These are phyloP conservation scores for Eutrema yunnanense DNA, from an alignment of 345 rosid genomes.

Conservation along the genomic window DNA sequence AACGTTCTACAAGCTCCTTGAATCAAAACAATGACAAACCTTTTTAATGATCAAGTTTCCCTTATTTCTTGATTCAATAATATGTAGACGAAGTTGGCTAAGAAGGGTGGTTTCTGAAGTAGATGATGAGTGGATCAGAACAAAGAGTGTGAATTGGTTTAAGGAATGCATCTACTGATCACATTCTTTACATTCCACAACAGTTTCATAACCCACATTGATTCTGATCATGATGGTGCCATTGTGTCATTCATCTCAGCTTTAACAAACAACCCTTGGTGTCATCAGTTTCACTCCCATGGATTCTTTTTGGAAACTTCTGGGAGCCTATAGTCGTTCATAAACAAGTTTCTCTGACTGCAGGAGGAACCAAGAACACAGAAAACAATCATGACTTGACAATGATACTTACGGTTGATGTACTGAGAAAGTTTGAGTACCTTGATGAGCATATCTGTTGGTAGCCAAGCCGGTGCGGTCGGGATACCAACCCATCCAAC, in stretches of 20 bases:
- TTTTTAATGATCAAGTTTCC: too few relatives aligned
- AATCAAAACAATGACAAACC: too few relatives aligned
- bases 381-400: neutral
- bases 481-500: conserved; percentile 93
- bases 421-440: conserved; percentile 24
- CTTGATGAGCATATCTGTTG: conserved; percentile 89
- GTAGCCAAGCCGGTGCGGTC: conserved; percentile 95
- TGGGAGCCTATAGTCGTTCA: conserved; percentile 48
- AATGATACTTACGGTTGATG: neutral
- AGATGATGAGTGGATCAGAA: neutral
- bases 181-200: neutral
- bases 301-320: neutral
- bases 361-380: conserved; percentile 4
- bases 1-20: too few relatives aligned
- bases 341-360: conserved; percentile 86
- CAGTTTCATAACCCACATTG: neutral
- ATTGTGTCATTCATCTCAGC: neutral
- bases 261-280: neutral
- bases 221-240: neutral
- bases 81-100: too few relatives aligned
- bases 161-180: neutral
- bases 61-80: too few relatives aligned
- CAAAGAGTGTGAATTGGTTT: neutral
- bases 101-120: neutral
- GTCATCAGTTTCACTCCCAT: neutral